Evolutionary conservation across 257 asterid species (phyloP).

Genomic region (Linaria vulgaris): DNA sequence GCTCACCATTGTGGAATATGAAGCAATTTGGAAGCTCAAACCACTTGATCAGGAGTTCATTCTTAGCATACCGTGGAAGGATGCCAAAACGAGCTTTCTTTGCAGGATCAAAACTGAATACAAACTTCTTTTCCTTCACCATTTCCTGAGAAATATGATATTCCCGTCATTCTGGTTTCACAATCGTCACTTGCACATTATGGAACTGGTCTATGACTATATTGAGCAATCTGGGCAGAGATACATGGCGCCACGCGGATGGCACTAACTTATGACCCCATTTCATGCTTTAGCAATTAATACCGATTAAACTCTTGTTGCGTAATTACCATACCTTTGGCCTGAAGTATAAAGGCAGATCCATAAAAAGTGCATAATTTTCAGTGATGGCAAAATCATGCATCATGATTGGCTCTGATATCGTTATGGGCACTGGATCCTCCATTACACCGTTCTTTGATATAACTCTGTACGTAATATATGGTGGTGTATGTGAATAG

Average conservation of each 20-base stretch:
- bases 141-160: slow-evolving; percentile 70
- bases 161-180: too few relatives aligned
- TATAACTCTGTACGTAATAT: slow-evolving; percentile 84
- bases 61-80: slow-evolving; percentile 89
- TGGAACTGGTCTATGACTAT: too few relatives aligned
- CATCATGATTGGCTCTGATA: slow-evolving; percentile 83
- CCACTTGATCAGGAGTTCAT: slow-evolving; percentile 81
- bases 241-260: too few relatives aligned
- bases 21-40: slow-evolving; percentile 98
- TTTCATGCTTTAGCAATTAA: not conserved
- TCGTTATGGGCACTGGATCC: slow-evolving; percentile 93
- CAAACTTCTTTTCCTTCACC: slow-evolving; percentile 76
- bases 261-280: too few relatives aligned
- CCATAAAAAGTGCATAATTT: slow-evolving; percentile 90
- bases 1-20: slow-evolving; percentile 95
- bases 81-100: slow-evolving; percentile 89
- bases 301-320: not conserved
- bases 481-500: slow-evolving; percentile 71
- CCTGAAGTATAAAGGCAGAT: slow-evolving; percentile 79
- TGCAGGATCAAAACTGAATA: slow-evolving; percentile 70
- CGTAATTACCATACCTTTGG: slow-evolving; percentile 57
- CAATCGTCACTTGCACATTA: too few relatives aligned
- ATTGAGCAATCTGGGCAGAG: too few relatives aligned
- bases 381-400: slow-evolving; percentile 99
- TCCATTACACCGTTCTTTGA: slow-evolving; percentile 89